These are phyloP conservation scores for Alternaria ethzedia DNA, from an alignment of 2,329 filamentous ascomycete genomes.

Conservation along the genomic window DNA sequence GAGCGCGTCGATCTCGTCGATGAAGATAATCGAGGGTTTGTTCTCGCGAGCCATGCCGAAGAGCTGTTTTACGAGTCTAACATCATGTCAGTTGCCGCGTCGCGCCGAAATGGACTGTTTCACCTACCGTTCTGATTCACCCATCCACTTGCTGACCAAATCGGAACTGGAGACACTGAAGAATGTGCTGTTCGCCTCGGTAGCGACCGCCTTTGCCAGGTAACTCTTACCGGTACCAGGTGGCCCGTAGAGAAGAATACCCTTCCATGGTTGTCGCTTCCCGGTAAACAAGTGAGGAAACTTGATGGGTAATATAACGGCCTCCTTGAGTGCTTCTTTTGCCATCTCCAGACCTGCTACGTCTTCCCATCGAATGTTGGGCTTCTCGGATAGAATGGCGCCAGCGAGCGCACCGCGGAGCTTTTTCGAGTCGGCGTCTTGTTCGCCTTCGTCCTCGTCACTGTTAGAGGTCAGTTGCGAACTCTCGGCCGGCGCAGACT, in stretches of 20 bases:
- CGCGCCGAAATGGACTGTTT: neutral
- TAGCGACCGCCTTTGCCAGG: constrained; percentile 94
- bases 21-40: constrained; percentile 97
- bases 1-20: constrained; percentile 95
- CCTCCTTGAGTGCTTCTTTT: constrained; percentile 97
- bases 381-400: constrained; percentile 92
- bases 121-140: constrained; percentile 89
- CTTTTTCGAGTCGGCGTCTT: constrained; percentile 94
- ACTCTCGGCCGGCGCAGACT: neutral
- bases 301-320: constrained; percentile 96
- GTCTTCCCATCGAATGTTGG: constrained; percentile 97
- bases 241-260: constrained; percentile 93
- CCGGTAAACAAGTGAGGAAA: constrained; percentile 96
- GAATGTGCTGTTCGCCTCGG: constrained; percentile 98
- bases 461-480: constrained; percentile 48
- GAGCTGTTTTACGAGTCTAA: constrained; percentile 89
- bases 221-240: constrained; percentile 98
- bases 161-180: constrained; percentile 98
- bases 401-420: constrained; percentile 87
- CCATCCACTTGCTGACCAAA: constrained; percentile 99
- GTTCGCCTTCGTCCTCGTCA: constrained; percentile 66
- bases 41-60: constrained; percentile 99
- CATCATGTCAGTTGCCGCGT: constrained; percentile 9
- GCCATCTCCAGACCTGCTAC: constrained; percentile 92
- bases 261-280: constrained; percentile 97